Evolutionary conservation across 2,329 filamentous ascomycete genomes (phyloP), one percentile per base, ranked within the genome.

Genomic region (Emergomyces orientalis): DNA sequence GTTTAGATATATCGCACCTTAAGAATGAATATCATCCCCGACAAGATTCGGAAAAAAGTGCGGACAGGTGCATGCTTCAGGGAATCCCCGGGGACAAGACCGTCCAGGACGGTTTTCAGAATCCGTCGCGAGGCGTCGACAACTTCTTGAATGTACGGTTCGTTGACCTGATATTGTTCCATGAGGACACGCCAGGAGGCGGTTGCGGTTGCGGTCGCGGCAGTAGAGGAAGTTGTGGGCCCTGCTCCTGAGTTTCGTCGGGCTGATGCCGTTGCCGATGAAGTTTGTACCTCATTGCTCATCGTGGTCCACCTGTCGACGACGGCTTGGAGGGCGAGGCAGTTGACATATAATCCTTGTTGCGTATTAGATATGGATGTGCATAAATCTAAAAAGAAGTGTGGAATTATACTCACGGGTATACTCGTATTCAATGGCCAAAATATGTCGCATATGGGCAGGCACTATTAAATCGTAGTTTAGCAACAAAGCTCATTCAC

Each of bases 391-490:
- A n/a, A 22, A n/a, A 47, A 8, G 43, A 19, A 7, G 41, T 4
- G 43, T 45, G 5, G 7, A n/a, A n/a, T n/a, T 43, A 7, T 45
- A 74, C 76, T 73, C 89, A 70, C 93, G 86, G 32, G 93, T 91
- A 72, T 97, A 97, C 71, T 97, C 91, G 71, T 94, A 97, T 77
- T 99, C 94, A 67, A 97, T 97, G 8, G 86, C 88, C 37, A 99
- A 80, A 63, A 97, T 92, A 72, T 91, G 86, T 55, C 82, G 80
- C 77, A 87, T 84, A 63, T 83, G 78, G 19, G 80, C 77, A 0
- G 82, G 79, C 37, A 86, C 83, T 81, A 67, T 62, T 34, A 32
- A 51, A 8, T 32, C 55, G 6, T 47, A 62, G 49, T 52, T 75
- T 68, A 76, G 70, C 56, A 62, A 61, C 37, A 22, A 30, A 27